These are phyloP conservation scores for Coemansia sp. DNA, from an alignment of 192 early-diverging fungal genomes.

Conservation along the genomic window DNA sequence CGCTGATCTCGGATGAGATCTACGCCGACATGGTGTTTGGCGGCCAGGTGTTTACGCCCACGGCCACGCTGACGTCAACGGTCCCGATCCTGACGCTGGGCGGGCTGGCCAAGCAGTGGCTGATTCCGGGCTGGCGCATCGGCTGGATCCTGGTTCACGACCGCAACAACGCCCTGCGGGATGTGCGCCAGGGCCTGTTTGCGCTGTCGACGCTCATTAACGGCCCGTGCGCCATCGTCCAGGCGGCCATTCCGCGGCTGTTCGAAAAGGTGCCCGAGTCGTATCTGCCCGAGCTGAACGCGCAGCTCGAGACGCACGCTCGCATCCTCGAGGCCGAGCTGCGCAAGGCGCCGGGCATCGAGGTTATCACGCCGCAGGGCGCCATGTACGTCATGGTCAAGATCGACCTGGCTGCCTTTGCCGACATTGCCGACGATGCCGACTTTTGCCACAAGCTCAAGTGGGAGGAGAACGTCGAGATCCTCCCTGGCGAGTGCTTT, in stretches of 20 bases:
- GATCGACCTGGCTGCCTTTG: slow-evolving; percentile 61
- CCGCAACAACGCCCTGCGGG: slow-evolving; percentile 32
- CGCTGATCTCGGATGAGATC: slow-evolving; percentile 86
- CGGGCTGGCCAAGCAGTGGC: slow-evolving; percentile 84
- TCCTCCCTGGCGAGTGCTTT: slow-evolving; percentile 82
- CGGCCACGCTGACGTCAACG: slow-evolving; percentile 65
- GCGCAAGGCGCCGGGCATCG: slow-evolving; percentile 61
- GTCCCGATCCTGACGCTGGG: slow-evolving; percentile 82
- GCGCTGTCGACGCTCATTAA: slow-evolving; percentile 72
- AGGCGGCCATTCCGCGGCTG: slow-evolving; percentile 74
- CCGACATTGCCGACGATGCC: slow-evolving; percentile 67
- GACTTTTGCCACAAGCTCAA: slow-evolving; percentile 77
- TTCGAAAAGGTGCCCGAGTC: slow-evolving; percentile 60
- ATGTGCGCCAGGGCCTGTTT: slow-evolving; percentile 67
- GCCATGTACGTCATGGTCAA: slow-evolving; percentile 92
- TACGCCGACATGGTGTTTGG: slow-evolving; percentile 86
- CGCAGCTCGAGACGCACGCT: slow-evolving; percentile 65
- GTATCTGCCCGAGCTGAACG: slow-evolving; percentile 65
- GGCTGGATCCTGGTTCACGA: slow-evolving; percentile 87
- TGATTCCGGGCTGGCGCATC: slow-evolving; percentile 88
- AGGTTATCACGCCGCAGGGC: slow-evolving; percentile 77
- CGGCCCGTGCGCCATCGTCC: slow-evolving; percentile 73
- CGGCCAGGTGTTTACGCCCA: slow-evolving; percentile 54
- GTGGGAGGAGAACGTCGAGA: slow-evolving; percentile 77
- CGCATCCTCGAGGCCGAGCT: slow-evolving; percentile 57